Base-by-base conservation (phyloP, 208 protist species). In the Tritrichomonas musculus region DNA sequence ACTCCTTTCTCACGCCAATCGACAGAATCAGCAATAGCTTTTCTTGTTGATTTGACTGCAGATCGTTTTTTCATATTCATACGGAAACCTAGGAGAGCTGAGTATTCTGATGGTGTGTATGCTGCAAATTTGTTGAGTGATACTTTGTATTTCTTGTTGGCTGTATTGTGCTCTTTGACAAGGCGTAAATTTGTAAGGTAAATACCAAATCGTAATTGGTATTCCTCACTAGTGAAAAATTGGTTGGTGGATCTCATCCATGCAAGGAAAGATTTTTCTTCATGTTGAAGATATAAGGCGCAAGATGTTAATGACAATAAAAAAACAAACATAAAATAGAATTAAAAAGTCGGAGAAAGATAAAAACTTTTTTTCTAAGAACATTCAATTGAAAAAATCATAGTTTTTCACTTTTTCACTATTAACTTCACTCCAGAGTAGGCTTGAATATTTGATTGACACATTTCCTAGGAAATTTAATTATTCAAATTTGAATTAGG, bases 11-110 rank as follows among this genome's bases (percentile, higher is more conserved):
- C 47, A 39, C 96, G n/a, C n/a, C n/a, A n/a, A n/a, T n/a, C n/a
- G n/a, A n/a, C n/a, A n/a, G n/a, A n/a, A n/a, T n/a, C n/a, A 64
- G 94, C 96, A 96, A 94, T 97, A 96, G 9, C 96, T 72, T 17
- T 41, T 9, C 4, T 72, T 14, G 49, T 94, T 94, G 0, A 96
- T 33, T 14, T 66, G 27, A 39, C 33, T 36, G 0, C 50, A 53
- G 41, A 82, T 30, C 20, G 50, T 25, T 41, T 82, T 82, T 8
- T 25, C 41, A n/a, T 50, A 11, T 33, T n/a, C 3, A 9, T 11
- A 20, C 41, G 47, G 73, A 53, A 41, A 44, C 73, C 73, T 8
- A 82, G 73, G 33, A 82, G 41, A n/a, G 41, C 41, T 11, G 3
- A 11, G 73, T 82, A 82, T 36, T 82, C 73, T n/a, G 73, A 4